Percentiles rank a stretch among this genome's conserved stretches.
Evolutionary conservation across 345 rosid species (phyloP).

Genomic region (Eutrema heterophyllum): DNA sequence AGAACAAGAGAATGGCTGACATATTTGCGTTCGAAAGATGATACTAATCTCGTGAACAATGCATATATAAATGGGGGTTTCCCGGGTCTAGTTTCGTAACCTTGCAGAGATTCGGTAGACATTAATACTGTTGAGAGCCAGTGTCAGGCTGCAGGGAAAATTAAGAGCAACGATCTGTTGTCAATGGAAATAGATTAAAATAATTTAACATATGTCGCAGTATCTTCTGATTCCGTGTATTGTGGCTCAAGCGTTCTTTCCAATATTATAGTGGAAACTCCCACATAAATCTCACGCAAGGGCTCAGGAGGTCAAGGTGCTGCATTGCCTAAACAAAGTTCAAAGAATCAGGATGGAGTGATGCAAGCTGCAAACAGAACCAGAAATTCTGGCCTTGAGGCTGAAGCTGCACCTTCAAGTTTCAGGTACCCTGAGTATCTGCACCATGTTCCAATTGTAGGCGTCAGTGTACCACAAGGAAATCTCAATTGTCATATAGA

Average conservation of each 20-base stretch:
- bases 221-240: constrained; percentile 33
- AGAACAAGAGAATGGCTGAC: constrained; percentile 30
- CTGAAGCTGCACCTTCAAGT: constrained; percentile 35
- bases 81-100: constrained; percentile 17
- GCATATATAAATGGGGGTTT: constrained; percentile 18
- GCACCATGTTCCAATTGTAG: constrained; percentile 34
- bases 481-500: constrained; percentile 20
- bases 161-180: constrained; percentile 29
- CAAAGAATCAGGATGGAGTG: constrained; percentile 28
- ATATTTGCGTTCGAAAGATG: constrained; percentile 25
- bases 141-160: constrained; percentile 24
- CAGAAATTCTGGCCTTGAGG: constrained; percentile 22
- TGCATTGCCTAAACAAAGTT: constrained; percentile 22
- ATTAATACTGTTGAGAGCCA: constrained; percentile 22
- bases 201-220: constrained; percentile 26
- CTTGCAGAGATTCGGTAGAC: constrained; percentile 23
- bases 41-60: constrained; percentile 29
- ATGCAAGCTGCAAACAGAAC: constrained; percentile 32
- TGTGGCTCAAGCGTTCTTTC: constrained; percentile 28
- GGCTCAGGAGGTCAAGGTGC: constrained; percentile 15
- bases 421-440: constrained; percentile 26
- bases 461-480: constrained; percentile 25
- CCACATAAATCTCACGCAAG: constrained; percentile 28
- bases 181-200: constrained; percentile 26
- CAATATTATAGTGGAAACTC: constrained; percentile 23